Percentiles rank a stretch among this genome's conserved stretches.
Evolutionary conservation across 331 rosid species (phyloP).

Genomic region (Cydonia oblonga): DNA sequence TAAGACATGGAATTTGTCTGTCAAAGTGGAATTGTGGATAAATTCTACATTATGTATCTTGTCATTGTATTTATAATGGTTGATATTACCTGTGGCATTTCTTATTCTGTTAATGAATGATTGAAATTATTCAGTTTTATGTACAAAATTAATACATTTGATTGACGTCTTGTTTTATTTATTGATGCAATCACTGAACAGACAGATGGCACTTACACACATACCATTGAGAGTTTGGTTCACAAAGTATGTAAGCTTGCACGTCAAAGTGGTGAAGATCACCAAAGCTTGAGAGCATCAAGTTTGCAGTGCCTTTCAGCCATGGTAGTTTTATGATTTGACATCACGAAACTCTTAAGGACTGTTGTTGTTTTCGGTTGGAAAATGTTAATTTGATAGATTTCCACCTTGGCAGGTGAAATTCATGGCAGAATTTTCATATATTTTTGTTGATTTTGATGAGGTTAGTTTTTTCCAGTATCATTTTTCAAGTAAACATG

Average conservation of each 20-base stretch:
- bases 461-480: slow-evolving; percentile 47
- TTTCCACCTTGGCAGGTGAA: slow-evolving; percentile 54
- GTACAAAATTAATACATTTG: not conserved
- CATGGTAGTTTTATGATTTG: slow-evolving; percentile 43
- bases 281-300: slow-evolving; percentile 69
- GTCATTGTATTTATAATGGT: not conserved
- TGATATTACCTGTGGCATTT: not conserved
- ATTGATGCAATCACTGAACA: slow-evolving; percentile 31
- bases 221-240: slow-evolving; percentile 70
- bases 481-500: slow-evolving; percentile 1
- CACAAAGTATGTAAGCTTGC: slow-evolving; percentile 61
- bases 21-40: not conserved
- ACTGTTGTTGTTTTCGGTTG: not conserved
- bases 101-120: not conserved
- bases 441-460: slow-evolving; percentile 64
- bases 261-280: slow-evolving; percentile 45
- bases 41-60: not conserved
- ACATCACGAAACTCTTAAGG: not conserved
- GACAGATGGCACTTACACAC: slow-evolving; percentile 72
- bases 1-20: not conserved
- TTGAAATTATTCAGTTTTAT: not conserved
- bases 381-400: slow-evolving; percentile 5
- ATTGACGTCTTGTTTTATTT: not conserved
- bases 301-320: slow-evolving; percentile 98
- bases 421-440: slow-evolving; percentile 84